Conservation (phyloP, 768 basidiomycete genomes). For the Leucosporidium scottii region DNA sequence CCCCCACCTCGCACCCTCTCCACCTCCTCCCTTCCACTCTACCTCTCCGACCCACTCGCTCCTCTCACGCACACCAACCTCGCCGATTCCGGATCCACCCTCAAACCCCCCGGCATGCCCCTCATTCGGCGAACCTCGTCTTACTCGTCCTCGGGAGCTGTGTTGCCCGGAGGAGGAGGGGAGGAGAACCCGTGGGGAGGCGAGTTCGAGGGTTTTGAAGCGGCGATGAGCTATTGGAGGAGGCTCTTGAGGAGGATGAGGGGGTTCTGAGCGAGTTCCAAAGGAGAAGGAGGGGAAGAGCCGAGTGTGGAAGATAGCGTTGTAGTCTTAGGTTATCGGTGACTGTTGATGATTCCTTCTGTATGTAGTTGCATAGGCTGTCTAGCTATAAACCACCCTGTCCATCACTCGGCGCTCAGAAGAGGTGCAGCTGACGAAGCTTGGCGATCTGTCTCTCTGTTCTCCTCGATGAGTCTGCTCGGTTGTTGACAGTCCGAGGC, state of each 20-base stretch:
- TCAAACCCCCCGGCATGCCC: too few relatives aligned
- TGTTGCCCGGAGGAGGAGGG: conserved; percentile 6
- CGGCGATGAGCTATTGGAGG: conserved; percentile 14
- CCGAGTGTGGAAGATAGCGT: too few relatives aligned
- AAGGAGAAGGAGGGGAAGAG: neutral
- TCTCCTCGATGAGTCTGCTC: too few relatives aligned
- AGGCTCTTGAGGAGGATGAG: conserved; percentile 9
- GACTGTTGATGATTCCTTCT: too few relatives aligned
- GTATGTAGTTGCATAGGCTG: too few relatives aligned
- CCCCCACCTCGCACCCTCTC: conserved; percentile 1
- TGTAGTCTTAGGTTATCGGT: too few relatives aligned
- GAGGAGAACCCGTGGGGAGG: conserved; percentile 10
- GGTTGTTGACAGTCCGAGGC: too few relatives aligned
- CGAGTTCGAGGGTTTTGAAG: conserved; percentile 5
- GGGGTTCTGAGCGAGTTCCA: conserved; percentile 38
- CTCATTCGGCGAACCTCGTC: neutral
- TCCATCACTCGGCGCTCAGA: too few relatives aligned
- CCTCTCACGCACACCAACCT: neutral
- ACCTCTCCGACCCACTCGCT: neutral
- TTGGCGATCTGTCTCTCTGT: too few relatives aligned
- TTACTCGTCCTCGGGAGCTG: neutral
- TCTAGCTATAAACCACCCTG: too few relatives aligned
- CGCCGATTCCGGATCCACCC: neutral
- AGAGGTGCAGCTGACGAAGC: too few relatives aligned
- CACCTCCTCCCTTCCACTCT: neutral